Conservation (phyloP, 768 basidiomycete species). For the Boletus pseudo-olivaceus region DNA sequence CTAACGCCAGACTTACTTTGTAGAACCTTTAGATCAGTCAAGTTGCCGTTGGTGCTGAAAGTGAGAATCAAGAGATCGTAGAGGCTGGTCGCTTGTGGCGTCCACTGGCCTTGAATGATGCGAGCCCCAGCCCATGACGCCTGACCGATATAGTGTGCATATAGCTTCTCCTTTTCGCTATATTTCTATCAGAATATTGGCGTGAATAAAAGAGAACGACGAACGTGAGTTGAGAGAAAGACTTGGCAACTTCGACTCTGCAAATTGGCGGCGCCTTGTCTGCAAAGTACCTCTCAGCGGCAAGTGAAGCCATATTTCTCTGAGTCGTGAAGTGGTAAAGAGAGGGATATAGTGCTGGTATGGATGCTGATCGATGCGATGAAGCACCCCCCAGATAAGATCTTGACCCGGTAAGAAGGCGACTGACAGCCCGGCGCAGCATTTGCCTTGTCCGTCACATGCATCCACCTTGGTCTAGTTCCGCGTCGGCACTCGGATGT, state of each 20-base stretch:
- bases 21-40: constrained; percentile 55
- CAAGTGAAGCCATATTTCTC: constrained; percentile 34
- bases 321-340: neutral
- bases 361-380: constrained; percentile 11
- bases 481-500: constrained; percentile 11
- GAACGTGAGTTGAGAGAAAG: constrained; percentile 69
- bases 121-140: constrained; percentile 84
- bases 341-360: neutral
- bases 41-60: constrained; percentile 57
- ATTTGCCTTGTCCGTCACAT: neutral
- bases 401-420: constrained; percentile 1
- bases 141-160: constrained; percentile 65
- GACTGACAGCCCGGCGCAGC: constrained; percentile 5
- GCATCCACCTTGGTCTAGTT: neutral
- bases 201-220: constrained; percentile 2
- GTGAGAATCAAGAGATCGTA: constrained; percentile 69
- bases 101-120: constrained; percentile 85
- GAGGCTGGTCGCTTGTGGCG: constrained; percentile 60
- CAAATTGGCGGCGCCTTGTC: constrained; percentile 78
- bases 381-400: constrained; percentile 12
- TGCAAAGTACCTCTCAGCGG: constrained; percentile 64
- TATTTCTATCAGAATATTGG: constrained; percentile 2
- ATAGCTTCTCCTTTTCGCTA: constrained; percentile 74
- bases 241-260: constrained; percentile 60
- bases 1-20: constrained; percentile 52